phyloP scores from a whole-genome alignment of 495 filamentous ascomycete species.

The Paragyromitra xinjiangensis region DNA sequence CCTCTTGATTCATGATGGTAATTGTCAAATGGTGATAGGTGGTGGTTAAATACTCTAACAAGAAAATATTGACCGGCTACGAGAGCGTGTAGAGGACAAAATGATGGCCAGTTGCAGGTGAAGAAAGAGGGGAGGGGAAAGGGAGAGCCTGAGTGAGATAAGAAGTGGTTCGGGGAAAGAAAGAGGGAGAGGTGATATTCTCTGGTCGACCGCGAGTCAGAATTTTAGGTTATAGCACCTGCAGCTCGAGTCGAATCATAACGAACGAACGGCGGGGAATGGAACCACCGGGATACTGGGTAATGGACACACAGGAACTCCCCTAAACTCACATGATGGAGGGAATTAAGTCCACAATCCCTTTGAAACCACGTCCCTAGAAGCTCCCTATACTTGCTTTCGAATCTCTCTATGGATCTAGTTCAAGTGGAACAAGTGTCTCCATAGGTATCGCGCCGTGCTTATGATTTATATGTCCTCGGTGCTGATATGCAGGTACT shows the following conservation, averaged over 20 bases:
- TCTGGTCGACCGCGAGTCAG: conserved; percentile 12
- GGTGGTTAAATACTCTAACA: conserved; percentile 28
- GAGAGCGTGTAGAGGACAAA: background rate
- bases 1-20: conserved; percentile 5
- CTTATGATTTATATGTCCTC: conserved; percentile 16
- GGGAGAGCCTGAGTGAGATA: background rate
- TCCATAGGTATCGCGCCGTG: background rate
- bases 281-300: background rate
- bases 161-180: background rate
- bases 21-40: conserved; percentile 6
- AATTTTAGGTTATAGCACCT: conserved; percentile 2
- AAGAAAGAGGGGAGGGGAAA: background rate
- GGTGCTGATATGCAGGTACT: conserved; percentile 16
- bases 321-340: background rate
- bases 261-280: conserved; percentile 1
- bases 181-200: conserved; percentile 9
- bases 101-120: conserved; percentile 3
- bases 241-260: conserved; percentile 1
- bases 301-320: background rate
- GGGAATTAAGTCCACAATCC: background rate
- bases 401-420: background rate
- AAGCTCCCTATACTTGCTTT: background rate
- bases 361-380: background rate
- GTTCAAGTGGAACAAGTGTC: background rate
- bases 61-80: conserved; percentile 6